A percentile compares a stretch with the other conserved stretches of the same genome.
Evolutionary conservation across 768 basidiomycete species (phyloP).

Genomic region (Collybia nuda): DNA sequence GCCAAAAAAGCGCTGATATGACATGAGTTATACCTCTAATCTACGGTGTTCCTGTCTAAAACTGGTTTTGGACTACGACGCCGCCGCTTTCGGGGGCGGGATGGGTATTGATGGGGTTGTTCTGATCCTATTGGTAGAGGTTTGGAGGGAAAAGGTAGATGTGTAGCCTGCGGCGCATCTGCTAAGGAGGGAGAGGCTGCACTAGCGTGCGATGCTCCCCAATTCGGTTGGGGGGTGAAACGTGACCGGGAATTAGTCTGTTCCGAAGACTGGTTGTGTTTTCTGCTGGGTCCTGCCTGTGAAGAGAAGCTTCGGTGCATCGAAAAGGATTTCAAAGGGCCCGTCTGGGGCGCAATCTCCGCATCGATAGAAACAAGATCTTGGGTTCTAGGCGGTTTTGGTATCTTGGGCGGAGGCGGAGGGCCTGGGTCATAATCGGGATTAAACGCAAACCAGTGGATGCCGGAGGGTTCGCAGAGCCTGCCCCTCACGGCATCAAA

Average conservation of each 20-base stretch:
- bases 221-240: not conserved
- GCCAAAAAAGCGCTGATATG: no score
- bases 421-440: slow-evolving; percentile 75
- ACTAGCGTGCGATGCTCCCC: not conserved
- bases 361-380: slow-evolving; percentile 4
- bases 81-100: no score
- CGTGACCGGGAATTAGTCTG: not conserved
- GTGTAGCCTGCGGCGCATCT: no score
- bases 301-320: not conserved
- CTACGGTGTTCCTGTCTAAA: no score
- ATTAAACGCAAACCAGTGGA: slow-evolving; percentile 56
- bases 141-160: no score
- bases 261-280: not conserved
- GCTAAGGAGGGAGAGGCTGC: no score
- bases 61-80: no score
- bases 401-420: slow-evolving; percentile 47
- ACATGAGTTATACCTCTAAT: no score
- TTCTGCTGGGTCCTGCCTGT: not conserved
- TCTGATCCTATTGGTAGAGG: no score
- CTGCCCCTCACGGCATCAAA: slow-evolving; percentile 53
- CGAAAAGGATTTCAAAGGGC: not conserved
- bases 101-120: no score
- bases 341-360: not conserved
- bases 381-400: slow-evolving; percentile 19
- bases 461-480: slow-evolving; percentile 42